Evolutionary conservation across 2,329 filamentous ascomycete species (phyloP).

Genomic region (Colletotrichum sp.): DNA sequence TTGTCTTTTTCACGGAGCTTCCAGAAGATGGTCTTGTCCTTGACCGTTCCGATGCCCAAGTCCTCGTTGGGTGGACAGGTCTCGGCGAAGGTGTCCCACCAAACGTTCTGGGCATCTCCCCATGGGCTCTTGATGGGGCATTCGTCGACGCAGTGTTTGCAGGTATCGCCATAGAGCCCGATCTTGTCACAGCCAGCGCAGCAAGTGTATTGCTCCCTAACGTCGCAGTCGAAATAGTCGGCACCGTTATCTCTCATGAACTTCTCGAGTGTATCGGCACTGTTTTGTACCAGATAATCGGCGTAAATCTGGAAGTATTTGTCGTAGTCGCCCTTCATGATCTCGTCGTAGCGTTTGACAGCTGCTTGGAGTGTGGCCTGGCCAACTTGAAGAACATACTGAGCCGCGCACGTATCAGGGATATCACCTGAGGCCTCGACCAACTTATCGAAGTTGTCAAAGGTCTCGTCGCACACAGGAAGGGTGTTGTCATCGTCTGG

Average conservation of each 20-base stretch:
- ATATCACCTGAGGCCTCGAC: not conserved
- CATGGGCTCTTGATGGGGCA: not conserved
- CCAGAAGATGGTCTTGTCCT: not conserved
- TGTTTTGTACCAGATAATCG: not conserved
- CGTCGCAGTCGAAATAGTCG: not conserved
- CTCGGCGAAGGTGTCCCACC: not conserved
- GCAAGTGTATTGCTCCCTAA: not conserved
- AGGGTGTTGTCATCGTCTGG: not conserved
- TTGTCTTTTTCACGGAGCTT: not conserved
- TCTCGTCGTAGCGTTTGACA: not conserved
- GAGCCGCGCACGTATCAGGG: not conserved
- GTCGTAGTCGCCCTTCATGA: not conserved
- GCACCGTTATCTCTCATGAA: not conserved
- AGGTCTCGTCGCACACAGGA: not conserved
- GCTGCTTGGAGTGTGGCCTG: not conserved
- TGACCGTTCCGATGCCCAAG: not conserved
- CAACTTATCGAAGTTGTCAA: not conserved
- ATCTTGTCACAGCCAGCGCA: not conserved
- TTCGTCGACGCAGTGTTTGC: not conserved
- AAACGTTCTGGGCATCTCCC: not conserved
- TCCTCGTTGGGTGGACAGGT: not conserved
- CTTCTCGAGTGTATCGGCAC: not conserved
- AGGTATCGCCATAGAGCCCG: not conserved
- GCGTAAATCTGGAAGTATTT: not conserved
- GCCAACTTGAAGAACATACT: not conserved